These are phyloP conservation scores for Exobasidium rhododendri DNA, from an alignment of 1,284 basidiomycete genomes.

Conservation along the genomic window DNA sequence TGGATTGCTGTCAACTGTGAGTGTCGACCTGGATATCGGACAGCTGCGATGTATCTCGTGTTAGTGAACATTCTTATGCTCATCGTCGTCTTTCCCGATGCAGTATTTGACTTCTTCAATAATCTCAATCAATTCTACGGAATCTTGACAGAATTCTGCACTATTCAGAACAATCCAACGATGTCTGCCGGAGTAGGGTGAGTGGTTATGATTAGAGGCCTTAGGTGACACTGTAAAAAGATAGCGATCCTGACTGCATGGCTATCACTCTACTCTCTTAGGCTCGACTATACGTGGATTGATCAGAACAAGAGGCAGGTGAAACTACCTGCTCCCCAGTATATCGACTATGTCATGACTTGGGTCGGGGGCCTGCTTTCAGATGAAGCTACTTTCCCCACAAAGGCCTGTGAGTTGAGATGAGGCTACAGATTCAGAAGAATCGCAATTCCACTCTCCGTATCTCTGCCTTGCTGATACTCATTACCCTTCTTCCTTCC, in stretches of 20 bases:
- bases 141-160: slow-evolving; percentile 90
- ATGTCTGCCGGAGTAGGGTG: slow-evolving; percentile 90
- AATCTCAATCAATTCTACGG: slow-evolving; percentile 98
- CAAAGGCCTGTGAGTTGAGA: slow-evolving; percentile 79
- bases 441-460: too few species aligned
- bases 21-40: too few species aligned
- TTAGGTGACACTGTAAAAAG: background rate
- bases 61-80: slow-evolving; percentile 1
- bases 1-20: slow-evolving; percentile 96
- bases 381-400: slow-evolving; percentile 90
- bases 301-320: slow-evolving; percentile 80
- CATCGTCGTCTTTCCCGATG: too few species aligned
- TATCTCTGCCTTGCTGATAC: background rate
- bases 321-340: slow-evolving; percentile 88
- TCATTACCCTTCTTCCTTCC: background rate
- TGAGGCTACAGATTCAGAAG: background rate
- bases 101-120: slow-evolving; percentile 64
- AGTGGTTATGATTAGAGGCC: slow-evolving; percentile 12
- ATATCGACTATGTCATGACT: slow-evolving; percentile 98
- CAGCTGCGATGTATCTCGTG: background rate
- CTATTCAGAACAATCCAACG: slow-evolving; percentile 77
- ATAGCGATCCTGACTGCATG: background rate
- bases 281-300: slow-evolving; percentile 96
- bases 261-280: slow-evolving; percentile 56
- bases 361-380: slow-evolving; percentile 93